phyloP scores from a whole-genome alignment of 1,284 basidiomycete genomes.

The Melampsora larici-populina region DNA sequence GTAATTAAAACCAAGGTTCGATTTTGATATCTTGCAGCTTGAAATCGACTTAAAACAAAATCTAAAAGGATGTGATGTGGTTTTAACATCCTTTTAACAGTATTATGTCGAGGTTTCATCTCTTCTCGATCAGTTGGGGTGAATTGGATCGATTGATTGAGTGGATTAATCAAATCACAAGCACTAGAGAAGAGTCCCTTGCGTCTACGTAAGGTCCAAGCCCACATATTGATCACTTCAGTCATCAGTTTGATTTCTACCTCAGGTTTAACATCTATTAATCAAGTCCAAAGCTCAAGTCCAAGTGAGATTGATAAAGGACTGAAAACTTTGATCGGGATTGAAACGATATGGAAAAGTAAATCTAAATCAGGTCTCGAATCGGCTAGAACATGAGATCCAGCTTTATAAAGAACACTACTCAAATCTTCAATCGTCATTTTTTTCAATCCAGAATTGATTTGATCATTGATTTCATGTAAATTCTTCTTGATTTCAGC shows the following conservation, averaged over 20 bases:
- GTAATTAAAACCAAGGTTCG: slow-evolving; percentile 80
- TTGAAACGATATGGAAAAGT: slow-evolving; percentile 76
- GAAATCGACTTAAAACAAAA: slow-evolving; percentile 86
- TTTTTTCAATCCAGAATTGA: slow-evolving; percentile 16
- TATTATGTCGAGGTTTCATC: slow-evolving; percentile 69
- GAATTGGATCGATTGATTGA: slow-evolving; percentile 80
- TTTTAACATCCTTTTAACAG: slow-evolving; percentile 70
- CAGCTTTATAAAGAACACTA: slow-evolving; percentile 33
- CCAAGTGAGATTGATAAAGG: slow-evolving; percentile 80
- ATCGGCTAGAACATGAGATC: slow-evolving; percentile 34
- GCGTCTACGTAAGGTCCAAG: slow-evolving; percentile 69
- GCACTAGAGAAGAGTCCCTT: slow-evolving; percentile 74
- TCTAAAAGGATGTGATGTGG: slow-evolving; percentile 83
- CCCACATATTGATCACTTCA: slow-evolving; percentile 87
- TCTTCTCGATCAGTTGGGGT: slow-evolving; percentile 81
- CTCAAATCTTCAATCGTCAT: slow-evolving; percentile 28
- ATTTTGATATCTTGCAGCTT: slow-evolving; percentile 84
- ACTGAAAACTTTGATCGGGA: slow-evolving; percentile 86
- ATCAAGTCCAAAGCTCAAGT: slow-evolving; percentile 94
- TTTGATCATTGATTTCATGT: slow-evolving; percentile 18
- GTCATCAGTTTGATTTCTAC: too few relatives aligned
- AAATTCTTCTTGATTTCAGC: slow-evolving; percentile 22
- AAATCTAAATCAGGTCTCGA: slow-evolving; percentile 76
- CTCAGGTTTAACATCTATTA: too few relatives aligned
- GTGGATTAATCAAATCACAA: slow-evolving; percentile 76